Percentiles rank a stretch among this genome's conserved stretches.
Evolutionary conservation across 805 yeast genomes (phyloP).

Genomic region (Ogataea corticis): DNA sequence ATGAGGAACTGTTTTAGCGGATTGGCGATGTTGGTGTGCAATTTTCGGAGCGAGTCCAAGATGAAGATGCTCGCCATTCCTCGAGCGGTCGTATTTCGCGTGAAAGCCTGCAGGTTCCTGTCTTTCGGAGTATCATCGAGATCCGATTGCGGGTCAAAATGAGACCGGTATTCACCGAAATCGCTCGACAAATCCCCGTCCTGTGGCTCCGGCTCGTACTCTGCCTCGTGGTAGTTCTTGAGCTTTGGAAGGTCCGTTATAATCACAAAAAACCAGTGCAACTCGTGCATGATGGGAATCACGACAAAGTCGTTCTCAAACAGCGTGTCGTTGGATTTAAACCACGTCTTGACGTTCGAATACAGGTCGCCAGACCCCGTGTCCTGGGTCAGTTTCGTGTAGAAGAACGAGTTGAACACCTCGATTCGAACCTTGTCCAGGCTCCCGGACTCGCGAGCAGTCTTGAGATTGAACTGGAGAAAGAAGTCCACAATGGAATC

Average conservation of each 20-base stretch:
- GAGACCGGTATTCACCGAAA: not conserved
- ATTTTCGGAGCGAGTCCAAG: constrained; percentile 74
- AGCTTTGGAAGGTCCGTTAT: constrained; percentile 52
- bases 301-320: constrained; percentile 60
- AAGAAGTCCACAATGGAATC: constrained; percentile 88
- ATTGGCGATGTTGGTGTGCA: constrained; percentile 49
- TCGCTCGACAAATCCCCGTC: not conserved
- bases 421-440: constrained; percentile 41
- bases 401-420: constrained; percentile 82
- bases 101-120: constrained; percentile 11
- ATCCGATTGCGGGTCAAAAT: not conserved
- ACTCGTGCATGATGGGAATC: constrained; percentile 76
- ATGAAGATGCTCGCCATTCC: constrained; percentile 49
- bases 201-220: constrained; percentile 1
- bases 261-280: constrained; percentile 88
- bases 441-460: constrained; percentile 36
- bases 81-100: constrained; percentile 6
- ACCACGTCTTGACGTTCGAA: constrained; percentile 74
- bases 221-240: constrained; percentile 10
- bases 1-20: constrained; percentile 62
- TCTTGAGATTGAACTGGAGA: constrained; percentile 49
- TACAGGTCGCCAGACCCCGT: constrained; percentile 42
- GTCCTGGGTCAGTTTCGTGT: constrained; percentile 53
- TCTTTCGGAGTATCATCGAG: constrained; percentile 8
- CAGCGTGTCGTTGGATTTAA: constrained; percentile 59